Percentiles rank a stretch among this genome's conserved stretches.
phyloP scores from a whole-genome alignment of 805 yeast genomes.

The Cyberlindnera sargentensis region DNA sequence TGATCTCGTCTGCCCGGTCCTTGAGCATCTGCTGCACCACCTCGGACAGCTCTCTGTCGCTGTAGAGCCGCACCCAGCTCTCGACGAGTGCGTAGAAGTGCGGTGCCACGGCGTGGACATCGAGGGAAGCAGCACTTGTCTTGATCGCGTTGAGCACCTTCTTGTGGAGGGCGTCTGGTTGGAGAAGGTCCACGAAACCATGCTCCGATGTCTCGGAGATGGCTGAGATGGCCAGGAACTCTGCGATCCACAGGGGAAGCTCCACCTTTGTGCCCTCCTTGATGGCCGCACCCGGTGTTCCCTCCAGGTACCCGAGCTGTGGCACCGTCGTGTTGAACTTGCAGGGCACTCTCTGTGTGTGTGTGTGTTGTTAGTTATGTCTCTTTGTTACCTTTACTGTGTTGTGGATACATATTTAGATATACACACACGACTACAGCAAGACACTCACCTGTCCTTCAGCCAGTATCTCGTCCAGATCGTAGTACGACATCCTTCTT shows the following conservation, averaged over 20 bases:
- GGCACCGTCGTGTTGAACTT: slow-evolving; percentile 73
- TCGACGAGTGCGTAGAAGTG: slow-evolving; percentile 65
- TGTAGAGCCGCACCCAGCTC: slow-evolving; percentile 71
- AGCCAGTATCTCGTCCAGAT: slow-evolving; percentile 68
- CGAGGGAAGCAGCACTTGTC: slow-evolving; percentile 59
- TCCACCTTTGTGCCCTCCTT: slow-evolving; percentile 58
- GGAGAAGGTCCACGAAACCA: slow-evolving; percentile 58
- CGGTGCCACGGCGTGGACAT: slow-evolving; percentile 56
- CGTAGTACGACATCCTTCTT: slow-evolving; percentile 43
- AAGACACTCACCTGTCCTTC: slow-evolving; percentile 43
- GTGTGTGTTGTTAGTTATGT: neutral
- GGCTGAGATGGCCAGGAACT: slow-evolving; percentile 53
- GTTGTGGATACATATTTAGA: neutral
- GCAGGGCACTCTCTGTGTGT: slow-evolving; percentile 56
- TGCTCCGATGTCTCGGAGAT: slow-evolving; percentile 23
- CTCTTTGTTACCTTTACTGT: neutral
- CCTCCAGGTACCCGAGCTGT: slow-evolving; percentile 82
- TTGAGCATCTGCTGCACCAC: slow-evolving; percentile 45
- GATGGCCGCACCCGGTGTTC: slow-evolving; percentile 58
- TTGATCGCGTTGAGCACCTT: slow-evolving; percentile 78
- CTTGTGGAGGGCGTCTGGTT: slow-evolving; percentile 61
- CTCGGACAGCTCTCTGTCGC: slow-evolving; percentile 53
- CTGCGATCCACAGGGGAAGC: slow-evolving; percentile 87
- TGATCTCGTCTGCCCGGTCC: slow-evolving; percentile 62
- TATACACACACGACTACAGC: neutral